Conservation (phyloP, 2,329 filamentous ascomycete species). For the Sporothrix curviconia region DNA sequence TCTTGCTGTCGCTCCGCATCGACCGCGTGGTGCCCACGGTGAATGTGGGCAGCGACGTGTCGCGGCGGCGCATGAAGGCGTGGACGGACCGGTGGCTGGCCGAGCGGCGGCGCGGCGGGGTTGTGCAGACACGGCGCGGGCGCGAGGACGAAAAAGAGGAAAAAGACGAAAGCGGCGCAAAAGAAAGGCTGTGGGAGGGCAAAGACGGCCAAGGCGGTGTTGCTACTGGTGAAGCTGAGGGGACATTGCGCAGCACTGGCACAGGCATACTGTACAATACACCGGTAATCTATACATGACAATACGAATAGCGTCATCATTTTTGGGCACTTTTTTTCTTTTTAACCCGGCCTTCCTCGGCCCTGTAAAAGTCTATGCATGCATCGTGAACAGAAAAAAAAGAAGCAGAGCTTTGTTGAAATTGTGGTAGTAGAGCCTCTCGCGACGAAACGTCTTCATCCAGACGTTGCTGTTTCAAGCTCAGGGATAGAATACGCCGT, state of each 20-base stretch:
- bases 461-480: too few relatives aligned
- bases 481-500: too few relatives aligned
- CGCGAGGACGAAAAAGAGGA: too few relatives aligned
- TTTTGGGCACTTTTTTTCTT: too few relatives aligned
- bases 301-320: neutral
- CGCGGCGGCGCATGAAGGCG: slow-evolving; percentile 53
- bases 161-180: slow-evolving; percentile 25
- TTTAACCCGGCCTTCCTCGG: too few relatives aligned
- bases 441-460: too few relatives aligned
- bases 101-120: slow-evolving; percentile 51
- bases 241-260: neutral
- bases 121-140: slow-evolving; percentile 36
- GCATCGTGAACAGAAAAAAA: too few relatives aligned
- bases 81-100: slow-evolving; percentile 59
- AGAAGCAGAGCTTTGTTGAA: too few relatives aligned
- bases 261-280: neutral
- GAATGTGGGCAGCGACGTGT: slow-evolving; percentile 60
- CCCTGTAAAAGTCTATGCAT: too few relatives aligned
- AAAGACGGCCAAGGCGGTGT: slow-evolving; percentile 35
- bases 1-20: slow-evolving; percentile 79
- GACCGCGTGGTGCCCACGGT: slow-evolving; percentile 91
- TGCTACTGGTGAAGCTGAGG: slow-evolving; percentile 31
- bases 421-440: too few relatives aligned
- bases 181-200: slow-evolving; percentile 36
- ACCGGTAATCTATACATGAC: neutral